Base-by-base conservation (phyloP, 2,329 filamentous ascomycete species). In the Aureobasidium mangrovei region DNA sequence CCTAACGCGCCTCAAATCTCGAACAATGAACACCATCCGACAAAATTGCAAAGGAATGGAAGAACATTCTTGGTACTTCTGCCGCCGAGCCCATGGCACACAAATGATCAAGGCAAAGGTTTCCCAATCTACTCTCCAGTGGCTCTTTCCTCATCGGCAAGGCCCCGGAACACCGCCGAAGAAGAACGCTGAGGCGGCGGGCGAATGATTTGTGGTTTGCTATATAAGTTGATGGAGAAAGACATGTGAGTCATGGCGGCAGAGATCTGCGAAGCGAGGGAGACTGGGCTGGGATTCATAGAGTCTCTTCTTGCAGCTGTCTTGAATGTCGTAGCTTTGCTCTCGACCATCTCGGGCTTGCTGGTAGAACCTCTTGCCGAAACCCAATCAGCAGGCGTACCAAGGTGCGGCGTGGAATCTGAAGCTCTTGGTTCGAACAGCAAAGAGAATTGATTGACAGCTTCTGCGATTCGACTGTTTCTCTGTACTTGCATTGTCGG, bases 101-200 rank as follows among this genome's bases (percentile, higher is more conserved):
- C 18, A 18, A 18, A 18, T 18, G 18, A 18, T 18, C 18, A 18
- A 18, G 18, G 18, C 18, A 18, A 18, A 18, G 18, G 18, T 18
- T 18, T 4, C 5, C 28, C 27, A 9, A 2, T 41, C 36, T 12
- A 52, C 1, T 52, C 48, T 6, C 48, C 48, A 8, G 48, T 52
- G 1, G 39, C 48, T 43, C 48, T 41, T 43, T 52, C 48, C 12
- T 52, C 48, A 12, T 52, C 39, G 8, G 31, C 48, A 3, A 52
- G 32, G 0, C 48, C 48, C 8, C 48, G 29, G 36, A 52, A 52
- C 3, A 52, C 48, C 28, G 48, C 48, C 28, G 48, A 52, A n/a
- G 48, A 52, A 10, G 48, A 43, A 2, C 40, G 39, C 12, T 43
- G 39, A 7, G 40, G 48, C 10, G 48, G 39, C 4, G 48, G 48